Evolutionary conservation across 2,329 filamentous ascomycete genomes (phyloP).

Genomic region (Colletotrichum sp.): DNA sequence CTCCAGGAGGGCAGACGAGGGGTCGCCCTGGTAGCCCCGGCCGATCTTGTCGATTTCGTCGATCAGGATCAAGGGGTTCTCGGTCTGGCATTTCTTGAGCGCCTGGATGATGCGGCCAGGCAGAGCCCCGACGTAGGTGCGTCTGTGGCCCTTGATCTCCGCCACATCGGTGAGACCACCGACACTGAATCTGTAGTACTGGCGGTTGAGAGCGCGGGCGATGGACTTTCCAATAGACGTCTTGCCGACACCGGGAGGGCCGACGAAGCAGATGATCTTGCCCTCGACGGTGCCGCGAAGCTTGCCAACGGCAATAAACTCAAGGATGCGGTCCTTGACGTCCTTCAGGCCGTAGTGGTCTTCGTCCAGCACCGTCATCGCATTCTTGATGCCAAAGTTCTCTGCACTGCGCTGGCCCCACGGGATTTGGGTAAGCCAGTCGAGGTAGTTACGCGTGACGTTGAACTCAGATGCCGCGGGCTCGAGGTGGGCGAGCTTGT

Average conservation of each 20-base stretch:
- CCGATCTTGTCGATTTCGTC: conserved; percentile 99
- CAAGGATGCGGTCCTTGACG: conserved; percentile 96
- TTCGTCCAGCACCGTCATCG: conserved; percentile 88
- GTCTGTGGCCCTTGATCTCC: conserved; percentile 96
- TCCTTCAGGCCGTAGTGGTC: conserved; percentile 97
- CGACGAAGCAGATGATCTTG: conserved; percentile 97
- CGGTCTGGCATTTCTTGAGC: conserved; percentile 97
- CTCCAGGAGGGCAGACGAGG: conserved; percentile 91
- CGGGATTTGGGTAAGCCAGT: conserved; percentile 98
- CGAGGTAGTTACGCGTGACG: conserved; percentile 95
- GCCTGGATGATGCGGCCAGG: conserved; percentile 98
- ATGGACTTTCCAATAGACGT: conserved; percentile 99
- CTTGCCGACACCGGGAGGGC: conserved; percentile 96
- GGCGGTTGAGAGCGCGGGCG: conserved; percentile 87
- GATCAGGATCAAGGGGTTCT: conserved; percentile 95
- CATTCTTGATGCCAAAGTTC: conserved; percentile 94
- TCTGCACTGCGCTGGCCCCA: conserved; percentile 96
- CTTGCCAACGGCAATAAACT: conserved; percentile 98
- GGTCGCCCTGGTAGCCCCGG: conserved; percentile 93
- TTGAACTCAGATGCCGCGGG: conserved; percentile 98
- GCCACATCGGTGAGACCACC: conserved; percentile 96
- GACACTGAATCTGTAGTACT: conserved; percentile 98
- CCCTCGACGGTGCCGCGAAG: conserved; percentile 95
- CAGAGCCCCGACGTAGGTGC: conserved; percentile 94
- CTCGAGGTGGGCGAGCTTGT: conserved; percentile 94